Evolutionary conservation across 768 basidiomycete genomes (phyloP).

Genomic region (Strobilomyces confusus): DNA sequence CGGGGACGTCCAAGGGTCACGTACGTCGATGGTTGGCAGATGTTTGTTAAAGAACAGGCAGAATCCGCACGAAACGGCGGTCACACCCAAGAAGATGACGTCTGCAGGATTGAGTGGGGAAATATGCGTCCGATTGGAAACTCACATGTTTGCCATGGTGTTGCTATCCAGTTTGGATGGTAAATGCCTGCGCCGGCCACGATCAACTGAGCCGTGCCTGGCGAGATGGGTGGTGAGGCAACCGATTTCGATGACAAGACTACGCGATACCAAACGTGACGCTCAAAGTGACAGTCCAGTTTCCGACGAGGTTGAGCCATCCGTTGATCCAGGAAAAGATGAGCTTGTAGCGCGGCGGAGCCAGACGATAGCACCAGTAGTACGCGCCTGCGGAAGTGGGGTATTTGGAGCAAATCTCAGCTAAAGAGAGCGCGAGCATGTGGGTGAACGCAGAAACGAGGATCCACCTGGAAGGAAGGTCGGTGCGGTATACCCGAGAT

Average conservation of each 20-base stretch:
- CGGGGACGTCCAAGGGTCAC: constrained; percentile 1
- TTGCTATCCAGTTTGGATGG: constrained; percentile 53
- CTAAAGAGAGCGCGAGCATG: constrained; percentile 49
- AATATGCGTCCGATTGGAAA: background rate
- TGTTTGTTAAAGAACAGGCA: constrained; percentile 54
- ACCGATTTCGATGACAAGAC: background rate
- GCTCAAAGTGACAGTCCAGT: constrained; percentile 65
- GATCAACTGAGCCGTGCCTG: constrained; percentile 57
- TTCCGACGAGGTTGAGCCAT: constrained; percentile 65
- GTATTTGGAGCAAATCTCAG: constrained; percentile 57
- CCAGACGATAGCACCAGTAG: constrained; percentile 64
- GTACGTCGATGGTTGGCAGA: constrained; percentile 48
- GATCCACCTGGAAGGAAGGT: constrained; percentile 39
- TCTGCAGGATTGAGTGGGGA: constrained; percentile 29
- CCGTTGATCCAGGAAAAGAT: constrained; percentile 63
- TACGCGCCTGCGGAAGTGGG: constrained; percentile 61
- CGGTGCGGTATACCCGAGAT: background rate
- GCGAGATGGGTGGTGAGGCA: background rate
- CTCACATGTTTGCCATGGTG: constrained; percentile 58
- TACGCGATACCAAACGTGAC: constrained; percentile 49
- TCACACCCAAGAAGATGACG: constrained; percentile 54
- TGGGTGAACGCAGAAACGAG: constrained; percentile 47
- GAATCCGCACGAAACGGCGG: constrained; percentile 43
- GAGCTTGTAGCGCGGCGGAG: constrained; percentile 47
- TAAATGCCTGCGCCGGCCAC: constrained; percentile 58